Conservation (phyloP, 306 rosid genomes). For the Fragaria nilgerrensis region DNA sequence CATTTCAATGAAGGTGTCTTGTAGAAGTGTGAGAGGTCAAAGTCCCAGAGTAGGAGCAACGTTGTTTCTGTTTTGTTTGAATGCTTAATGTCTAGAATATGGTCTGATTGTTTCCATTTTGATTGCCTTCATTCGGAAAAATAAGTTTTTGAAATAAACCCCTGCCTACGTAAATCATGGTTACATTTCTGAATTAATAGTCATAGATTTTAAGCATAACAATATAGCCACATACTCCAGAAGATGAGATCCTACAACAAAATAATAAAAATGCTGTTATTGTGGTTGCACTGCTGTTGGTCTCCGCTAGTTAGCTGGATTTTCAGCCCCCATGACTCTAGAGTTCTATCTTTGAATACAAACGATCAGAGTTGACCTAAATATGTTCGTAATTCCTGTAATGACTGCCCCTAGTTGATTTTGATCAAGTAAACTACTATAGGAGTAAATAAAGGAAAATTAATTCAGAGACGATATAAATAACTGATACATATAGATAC, state of each 20-base stretch:
- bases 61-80: slow-evolving; percentile 2
- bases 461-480: too few relatives aligned
- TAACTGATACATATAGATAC: background rate
- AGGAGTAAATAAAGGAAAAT: too few relatives aligned
- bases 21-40: background rate
- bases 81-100: background rate
- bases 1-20: background rate
- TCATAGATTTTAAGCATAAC: background rate
- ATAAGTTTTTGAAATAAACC: slow-evolving; percentile 3
- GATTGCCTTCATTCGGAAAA: slow-evolving; percentile 1
- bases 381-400: too few relatives aligned
- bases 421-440: too few relatives aligned
- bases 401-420: too few relatives aligned
- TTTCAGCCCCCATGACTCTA: too few relatives aligned
- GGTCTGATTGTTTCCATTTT: background rate
- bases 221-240: background rate
- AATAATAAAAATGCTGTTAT: too few relatives aligned
- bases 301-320: too few relatives aligned
- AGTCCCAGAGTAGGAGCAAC: slow-evolving; percentile 7
- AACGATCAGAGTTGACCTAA: too few relatives aligned
- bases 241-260: background rate
- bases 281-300: too few relatives aligned
- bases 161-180: background rate
- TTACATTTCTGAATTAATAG: background rate
- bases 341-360: too few relatives aligned